Evolutionary conservation across 331 rosid species (phyloP), one percentile per base, ranked within the genome.

Genomic region (Ulmus americana): DNA sequence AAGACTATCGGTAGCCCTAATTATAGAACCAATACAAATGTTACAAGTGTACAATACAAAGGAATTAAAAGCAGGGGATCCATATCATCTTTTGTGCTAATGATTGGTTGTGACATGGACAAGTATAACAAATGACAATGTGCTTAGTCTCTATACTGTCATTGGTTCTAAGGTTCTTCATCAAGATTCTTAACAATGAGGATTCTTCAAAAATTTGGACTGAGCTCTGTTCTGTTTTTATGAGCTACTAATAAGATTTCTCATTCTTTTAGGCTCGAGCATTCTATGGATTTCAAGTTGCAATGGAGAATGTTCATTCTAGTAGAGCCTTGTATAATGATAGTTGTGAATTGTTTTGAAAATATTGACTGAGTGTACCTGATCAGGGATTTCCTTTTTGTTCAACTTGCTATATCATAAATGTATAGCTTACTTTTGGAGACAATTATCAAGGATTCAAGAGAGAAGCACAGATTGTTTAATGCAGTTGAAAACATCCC

Each of bases 391-490:
- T 58, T 64, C 35, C 18, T 67, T 68, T 78, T 52, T 65, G 13
- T 71, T 28, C 55, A 63, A 60, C 65, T 51, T 63, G 8, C 38
- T 20, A 20, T 74, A 49, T 76, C 94, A 90, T 95, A 85, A 80
- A 87, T 87, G 97, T 90, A 90, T 79, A 87, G 95, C 84, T 77
- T 90, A 76, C 95, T 90, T 59, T 74, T 90, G 76, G 97, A 90
- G 83, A 87, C 97, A 38, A 83, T 70, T 59, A 90, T 87, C 70
- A 90, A 84, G 75, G 97, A 90, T 80, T 74, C 97, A 47, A 79
- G 67, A 67, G 95, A 90, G 86, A 90, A 90, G 70, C 82, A 87
- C 67, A 75, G 84, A 66, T 63, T 90, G 74, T 90, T 90, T 73
- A 87, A 85, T 79, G 97, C 97, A 35, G 66, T 85, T 65, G 95